Evolutionary conservation across 768 basidiomycete species (phyloP).

Genomic region (Steccherinum ochraceum): DNA sequence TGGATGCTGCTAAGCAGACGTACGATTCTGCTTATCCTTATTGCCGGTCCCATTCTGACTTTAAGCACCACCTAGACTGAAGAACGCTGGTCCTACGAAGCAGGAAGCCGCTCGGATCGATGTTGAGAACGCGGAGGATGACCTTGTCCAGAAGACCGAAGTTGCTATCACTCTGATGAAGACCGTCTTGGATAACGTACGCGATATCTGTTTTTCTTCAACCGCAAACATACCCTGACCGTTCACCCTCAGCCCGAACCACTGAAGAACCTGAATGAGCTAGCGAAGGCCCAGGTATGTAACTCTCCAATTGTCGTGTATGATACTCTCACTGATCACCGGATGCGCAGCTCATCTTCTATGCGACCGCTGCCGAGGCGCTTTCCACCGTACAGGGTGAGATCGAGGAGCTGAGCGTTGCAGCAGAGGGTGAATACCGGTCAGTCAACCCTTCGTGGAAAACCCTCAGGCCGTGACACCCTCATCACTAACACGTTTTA

Average conservation of each 20-base stretch:
- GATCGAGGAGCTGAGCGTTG: slow-evolving; percentile 88
- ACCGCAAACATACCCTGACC: slow-evolving; percentile 3
- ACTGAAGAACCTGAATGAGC: slow-evolving; percentile 87
- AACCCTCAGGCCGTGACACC: neutral
- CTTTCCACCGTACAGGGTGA: slow-evolving; percentile 82
- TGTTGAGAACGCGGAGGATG: slow-evolving; percentile 91
- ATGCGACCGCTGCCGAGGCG: slow-evolving; percentile 72
- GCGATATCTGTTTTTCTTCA: slow-evolving; percentile 21
- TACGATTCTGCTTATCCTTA: slow-evolving; percentile 29
- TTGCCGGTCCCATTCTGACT: neutral
- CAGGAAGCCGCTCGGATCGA: slow-evolving; percentile 92
- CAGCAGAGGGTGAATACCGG: slow-evolving; percentile 95
- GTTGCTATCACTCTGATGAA: slow-evolving; percentile 96
- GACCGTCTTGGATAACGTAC: slow-evolving; percentile 94
- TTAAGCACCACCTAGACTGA: slow-evolving; percentile 46
- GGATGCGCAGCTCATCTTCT: slow-evolving; percentile 64
- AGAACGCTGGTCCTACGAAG: slow-evolving; percentile 64
- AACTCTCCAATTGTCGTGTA: neutral
- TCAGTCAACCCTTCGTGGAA: slow-evolving; percentile 26
- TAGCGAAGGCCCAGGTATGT: slow-evolving; percentile 80
- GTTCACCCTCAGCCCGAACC: slow-evolving; percentile 72
- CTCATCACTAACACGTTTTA: slow-evolving; percentile 4
- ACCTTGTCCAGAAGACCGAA: slow-evolving; percentile 96
- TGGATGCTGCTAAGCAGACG: slow-evolving; percentile 89
- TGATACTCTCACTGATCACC: neutral